Base-by-base conservation (phyloP, 257 asterid species). In the Solanum habrochaites region DNA sequence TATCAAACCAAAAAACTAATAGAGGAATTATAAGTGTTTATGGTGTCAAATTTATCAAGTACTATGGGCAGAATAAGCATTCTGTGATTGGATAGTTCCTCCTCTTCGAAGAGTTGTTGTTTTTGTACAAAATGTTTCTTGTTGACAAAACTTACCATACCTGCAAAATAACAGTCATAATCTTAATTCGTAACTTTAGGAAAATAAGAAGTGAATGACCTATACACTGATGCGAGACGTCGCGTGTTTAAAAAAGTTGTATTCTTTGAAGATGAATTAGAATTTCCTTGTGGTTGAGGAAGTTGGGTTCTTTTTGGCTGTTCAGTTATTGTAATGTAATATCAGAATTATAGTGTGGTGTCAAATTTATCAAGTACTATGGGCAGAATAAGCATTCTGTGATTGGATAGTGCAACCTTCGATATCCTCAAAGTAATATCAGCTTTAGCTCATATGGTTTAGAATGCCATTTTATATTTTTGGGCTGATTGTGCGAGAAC, bases 51-150 rank as follows among this genome's bases (percentile, higher is more conserved):
- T 27, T 27, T 27, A 27, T 27, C 29, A 27, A 27, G 29, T 27
- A 27, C 29, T 27, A 27, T 27, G 29, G 29, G 29, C 29, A 27
- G 29, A 27, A 27, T 27, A 27, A 27, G 29, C 29, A 27, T 27
- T 27, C 29, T 27, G 29, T 27, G 29, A 27, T 27, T 27, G 29
- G 29, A 27, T 27, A 27, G 72, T 62, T 71, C 64, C 86, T 32
- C 86, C 91, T 77, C 86, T 85, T 60, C 98, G 96, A 32, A 92
- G 99, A 91, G 99, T 95, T 88, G 98, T 95, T 75, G 94, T 78
- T 20, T 78, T 78, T 27, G 40, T 45, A 15, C 67, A 45, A 25
- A 77, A 1, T 77, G 39, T 42, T 45, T 42, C 5, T 37, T 72
- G n/a, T n/a, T n/a, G 43, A 32, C 62, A 25, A 71, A 70, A 16